phyloP scores from a whole-genome alignment of 176 grass and related monocot species.

The Bothriochloa decipiens region DNA sequence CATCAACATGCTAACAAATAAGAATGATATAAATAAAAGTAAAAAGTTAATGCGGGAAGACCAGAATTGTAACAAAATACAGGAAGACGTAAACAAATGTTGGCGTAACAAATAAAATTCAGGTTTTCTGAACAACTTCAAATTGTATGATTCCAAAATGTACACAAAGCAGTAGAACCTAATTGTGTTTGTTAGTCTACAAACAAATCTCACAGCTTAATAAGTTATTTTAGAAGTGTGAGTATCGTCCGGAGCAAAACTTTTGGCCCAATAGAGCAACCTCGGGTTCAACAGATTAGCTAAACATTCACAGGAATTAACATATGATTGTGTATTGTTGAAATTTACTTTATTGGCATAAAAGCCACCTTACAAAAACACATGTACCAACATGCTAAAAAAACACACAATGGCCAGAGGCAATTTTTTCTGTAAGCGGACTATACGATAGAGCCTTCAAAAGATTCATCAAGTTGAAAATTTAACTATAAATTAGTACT shows the following conservation, averaged over 20 bases:
- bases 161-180: not conserved
- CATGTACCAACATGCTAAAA: not conserved
- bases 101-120: not conserved
- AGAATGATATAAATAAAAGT: not conserved
- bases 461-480: constrained; percentile 7
- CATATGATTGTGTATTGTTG: too few relatives aligned
- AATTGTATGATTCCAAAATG: not conserved
- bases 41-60: not conserved
- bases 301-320: too few relatives aligned
- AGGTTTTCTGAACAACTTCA: not conserved
- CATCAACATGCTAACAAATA: not conserved
- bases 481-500: not conserved
- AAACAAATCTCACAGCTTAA: not conserved
- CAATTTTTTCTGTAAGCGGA: not conserved
- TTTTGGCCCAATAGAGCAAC: too few relatives aligned
- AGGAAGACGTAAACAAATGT: not conserved
- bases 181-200: not conserved
- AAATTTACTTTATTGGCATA: not conserved
- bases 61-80: not conserved
- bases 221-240: not conserved
- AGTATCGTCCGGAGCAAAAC: not conserved
- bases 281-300: too few relatives aligned
- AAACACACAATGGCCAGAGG: too few relatives aligned
- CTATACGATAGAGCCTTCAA: not conserved
- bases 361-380: not conserved